Evolutionary conservation across 805 yeast species (phyloP).

Genomic region (Candida pseudofarinosa): DNA sequence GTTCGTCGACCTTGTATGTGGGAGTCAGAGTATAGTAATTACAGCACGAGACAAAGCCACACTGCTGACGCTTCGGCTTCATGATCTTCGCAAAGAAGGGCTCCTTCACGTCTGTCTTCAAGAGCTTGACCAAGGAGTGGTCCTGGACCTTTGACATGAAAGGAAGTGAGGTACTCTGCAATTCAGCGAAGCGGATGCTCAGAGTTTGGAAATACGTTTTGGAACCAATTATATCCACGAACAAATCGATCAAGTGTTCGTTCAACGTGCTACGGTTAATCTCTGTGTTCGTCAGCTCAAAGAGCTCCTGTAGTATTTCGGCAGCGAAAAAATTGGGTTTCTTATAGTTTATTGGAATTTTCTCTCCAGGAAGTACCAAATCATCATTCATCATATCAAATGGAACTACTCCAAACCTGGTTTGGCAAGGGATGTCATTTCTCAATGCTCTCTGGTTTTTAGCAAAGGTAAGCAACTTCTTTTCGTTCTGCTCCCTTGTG

Average conservation of each 20-base stretch:
- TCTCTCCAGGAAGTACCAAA: constrained; percentile 32
- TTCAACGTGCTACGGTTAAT: constrained; percentile 18
- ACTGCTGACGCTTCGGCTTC: constrained; percentile 33
- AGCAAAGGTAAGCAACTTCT: constrained; percentile 18
- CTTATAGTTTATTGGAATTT: constrained; percentile 30
- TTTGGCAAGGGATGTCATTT: constrained; percentile 18
- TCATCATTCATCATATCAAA: constrained; percentile 34
- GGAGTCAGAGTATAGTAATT: constrained; percentile 26
- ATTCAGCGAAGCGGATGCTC: constrained; percentile 21
- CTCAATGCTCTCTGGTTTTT: constrained; percentile 4
- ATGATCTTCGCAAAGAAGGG: constrained; percentile 30
- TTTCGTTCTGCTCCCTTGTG: constrained; percentile 19
- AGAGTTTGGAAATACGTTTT: constrained; percentile 32
- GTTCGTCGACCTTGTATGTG: constrained; percentile 29
- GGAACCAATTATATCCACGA: constrained; percentile 39
- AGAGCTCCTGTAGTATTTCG: constrained; percentile 32
- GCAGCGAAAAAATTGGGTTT: constrained; percentile 35
- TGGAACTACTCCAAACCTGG: constrained; percentile 23
- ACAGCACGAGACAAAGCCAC: constrained; percentile 34
- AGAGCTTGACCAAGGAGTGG: constrained; percentile 15
- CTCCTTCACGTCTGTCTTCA: constrained; percentile 26
- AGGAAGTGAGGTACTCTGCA: constrained; percentile 30
- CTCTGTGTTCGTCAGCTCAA: constrained; percentile 16
- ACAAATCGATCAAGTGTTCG: constrained; percentile 29
- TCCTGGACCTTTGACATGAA: constrained; percentile 14